Evolutionary conservation across 2,329 filamentous ascomycete species (phyloP).

Genomic region (Lachnellula subtilissima): DNA sequence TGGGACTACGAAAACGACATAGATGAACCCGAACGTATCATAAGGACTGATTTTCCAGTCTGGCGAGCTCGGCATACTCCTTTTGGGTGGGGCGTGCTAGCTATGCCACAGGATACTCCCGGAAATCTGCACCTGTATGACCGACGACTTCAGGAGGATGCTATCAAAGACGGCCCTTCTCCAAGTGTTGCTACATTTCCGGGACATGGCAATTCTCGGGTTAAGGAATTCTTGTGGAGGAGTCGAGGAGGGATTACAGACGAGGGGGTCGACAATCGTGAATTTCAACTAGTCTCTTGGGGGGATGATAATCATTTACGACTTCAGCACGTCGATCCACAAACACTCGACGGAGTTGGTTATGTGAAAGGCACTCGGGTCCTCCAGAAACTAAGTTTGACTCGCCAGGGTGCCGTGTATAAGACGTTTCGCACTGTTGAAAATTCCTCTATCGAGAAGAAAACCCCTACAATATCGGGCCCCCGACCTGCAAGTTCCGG

Average conservation of each 20-base stretch:
- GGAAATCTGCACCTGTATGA: conserved; percentile 83
- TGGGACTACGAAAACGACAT: conserved; percentile 71
- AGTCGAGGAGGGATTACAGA: conserved; percentile 62
- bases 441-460: conserved; percentile 53
- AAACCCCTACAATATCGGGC: conserved; percentile 57
- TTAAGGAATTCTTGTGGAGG: conserved; percentile 90
- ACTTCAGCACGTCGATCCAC: conserved; percentile 66
- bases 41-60: conserved; percentile 78
- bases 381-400: conserved; percentile 63
- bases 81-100: conserved; percentile 78
- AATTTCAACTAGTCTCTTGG: conserved; percentile 93
- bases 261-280: conserved; percentile 71
- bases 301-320: conserved; percentile 79
- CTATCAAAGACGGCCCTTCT: conserved; percentile 40
- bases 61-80: conserved; percentile 90
- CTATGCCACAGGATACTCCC: conserved; percentile 88
- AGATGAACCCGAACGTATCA: conserved; percentile 67
- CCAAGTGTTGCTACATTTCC: conserved; percentile 54
- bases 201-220: conserved; percentile 59
- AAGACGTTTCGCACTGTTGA: conserved; percentile 77
- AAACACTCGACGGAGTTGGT: conserved; percentile 63
- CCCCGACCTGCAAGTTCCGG: conserved; percentile 44
- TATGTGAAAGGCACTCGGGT: conserved; percentile 65
- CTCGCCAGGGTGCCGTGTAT: conserved; percentile 79
- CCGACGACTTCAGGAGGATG: conserved; percentile 43